phyloP scores from a whole-genome alignment of 2,329 filamentous ascomycete genomes.

The Verticillium alfalfae region DNA sequence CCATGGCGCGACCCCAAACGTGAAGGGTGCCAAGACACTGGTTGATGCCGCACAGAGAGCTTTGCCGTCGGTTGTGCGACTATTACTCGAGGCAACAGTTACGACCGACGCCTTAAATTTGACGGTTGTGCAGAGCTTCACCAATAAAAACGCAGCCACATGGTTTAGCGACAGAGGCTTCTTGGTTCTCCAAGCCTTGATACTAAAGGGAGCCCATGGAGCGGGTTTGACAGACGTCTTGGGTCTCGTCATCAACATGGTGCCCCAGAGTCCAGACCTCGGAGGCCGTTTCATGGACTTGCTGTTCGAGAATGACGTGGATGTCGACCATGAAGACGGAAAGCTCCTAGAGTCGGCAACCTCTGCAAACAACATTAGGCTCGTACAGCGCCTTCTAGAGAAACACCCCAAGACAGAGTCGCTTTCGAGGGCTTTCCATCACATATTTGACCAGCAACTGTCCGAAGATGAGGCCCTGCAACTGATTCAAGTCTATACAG shows the following conservation, averaged over 20 bases:
- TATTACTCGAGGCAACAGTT: constrained; percentile 34
- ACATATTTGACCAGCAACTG: constrained; percentile 46
- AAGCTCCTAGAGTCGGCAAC: constrained; percentile 49
- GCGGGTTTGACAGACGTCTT: constrained; percentile 40
- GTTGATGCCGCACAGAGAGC: constrained; percentile 39
- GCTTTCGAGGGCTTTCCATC: constrained; percentile 48
- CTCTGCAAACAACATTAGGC: constrained; percentile 39
- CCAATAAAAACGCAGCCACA: constrained; percentile 25
- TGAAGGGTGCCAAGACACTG: constrained; percentile 46
- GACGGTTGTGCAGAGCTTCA: constrained; percentile 40
- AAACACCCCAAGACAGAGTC: constrained; percentile 43
- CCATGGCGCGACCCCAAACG: constrained; percentile 45
- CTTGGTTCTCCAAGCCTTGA: constrained; percentile 38
- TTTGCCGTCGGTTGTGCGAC: constrained; percentile 28
- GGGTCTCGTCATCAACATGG: constrained; percentile 37
- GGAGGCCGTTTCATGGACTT: constrained; percentile 40
- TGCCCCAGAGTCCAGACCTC: constrained; percentile 28
- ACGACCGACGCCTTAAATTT: constrained; percentile 35
- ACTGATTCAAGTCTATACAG: constrained; percentile 45
- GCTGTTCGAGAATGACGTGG: constrained; percentile 32
- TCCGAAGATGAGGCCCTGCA: constrained; percentile 44
- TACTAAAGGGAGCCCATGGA: constrained; percentile 42
- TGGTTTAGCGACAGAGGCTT: constrained; percentile 45
- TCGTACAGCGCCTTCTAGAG: constrained; percentile 44
- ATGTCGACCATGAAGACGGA: constrained; percentile 42